Evolutionary conservation across 179 eudicot genomes (phyloP), one percentile per base, ranked within the genome.

Genomic region (Camellia oleifera): DNA sequence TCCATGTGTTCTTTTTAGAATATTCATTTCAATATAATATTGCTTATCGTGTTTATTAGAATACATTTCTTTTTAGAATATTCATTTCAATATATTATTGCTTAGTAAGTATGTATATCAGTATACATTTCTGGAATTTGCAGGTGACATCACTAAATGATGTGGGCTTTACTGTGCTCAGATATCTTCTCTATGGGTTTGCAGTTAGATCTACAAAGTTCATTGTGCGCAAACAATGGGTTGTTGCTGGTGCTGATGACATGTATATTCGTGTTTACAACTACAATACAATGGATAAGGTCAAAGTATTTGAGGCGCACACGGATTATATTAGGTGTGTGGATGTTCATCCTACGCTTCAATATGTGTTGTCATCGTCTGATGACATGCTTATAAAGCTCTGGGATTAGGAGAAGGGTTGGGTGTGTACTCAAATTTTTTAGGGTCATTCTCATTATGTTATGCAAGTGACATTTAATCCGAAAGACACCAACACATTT

Each of bases 371-470:
- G 83, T 96, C 99, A 74, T 92, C 98, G 73, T 92, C 99, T 70
- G 99, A 96, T 88, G 99, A 96, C 88, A 96, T 96, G 99, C 98
- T 96, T 81, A 96, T 96, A 79, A 96, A 94, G 89, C 96, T 96
- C 20, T 96, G 99, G 99, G 99, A 96, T 83, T 96, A 98, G 99
- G 98, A 96, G 75, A 96, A 94, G 85, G 98, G 98, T 72, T 96
- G 96, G 96, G 78, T 85, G 15, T 96, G 99, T 82, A 96, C 97
- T 79, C 99, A 96, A 86, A 90, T 94, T 23, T 96, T 96, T 84
- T 97, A 96, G 91, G 99, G 99, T 73, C 99, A 96, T 85, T 96
- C 98, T 76, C 99, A 96, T 85, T 96, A 96, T 83, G 99, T 96
- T 81, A 96, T 96, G 99, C 99, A 96, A 94, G 99, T 96, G 80